phyloP scores from a whole-genome alignment of 192 early-diverging fungal genomes.

The Coemansia sp. region DNA sequence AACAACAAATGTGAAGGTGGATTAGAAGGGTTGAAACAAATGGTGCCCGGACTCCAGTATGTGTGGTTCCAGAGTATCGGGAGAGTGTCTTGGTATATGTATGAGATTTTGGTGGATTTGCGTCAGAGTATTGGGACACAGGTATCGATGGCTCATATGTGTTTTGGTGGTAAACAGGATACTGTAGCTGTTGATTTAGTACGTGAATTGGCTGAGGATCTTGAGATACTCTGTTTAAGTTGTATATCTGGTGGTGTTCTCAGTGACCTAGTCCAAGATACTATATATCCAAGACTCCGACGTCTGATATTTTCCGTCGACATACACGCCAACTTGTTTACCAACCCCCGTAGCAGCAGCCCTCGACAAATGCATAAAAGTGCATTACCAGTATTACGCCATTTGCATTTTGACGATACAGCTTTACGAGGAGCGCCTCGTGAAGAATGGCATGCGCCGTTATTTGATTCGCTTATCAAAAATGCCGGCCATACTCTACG shows the following conservation, averaged over 20 bases:
- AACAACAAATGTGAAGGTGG: not conserved
- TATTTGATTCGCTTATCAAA: constrained; percentile 44
- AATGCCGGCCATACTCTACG: constrained; percentile 16
- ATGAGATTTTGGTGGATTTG: constrained; percentile 14
- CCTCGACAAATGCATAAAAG: not conserved
- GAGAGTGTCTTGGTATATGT: not conserved
- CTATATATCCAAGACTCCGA: constrained; percentile 12
- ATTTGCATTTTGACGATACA: constrained; percentile 49
- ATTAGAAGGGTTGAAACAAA: not conserved
- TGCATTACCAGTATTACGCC: constrained; percentile 35
- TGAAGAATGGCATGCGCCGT: constrained; percentile 51
- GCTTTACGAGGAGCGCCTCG: constrained; percentile 29
- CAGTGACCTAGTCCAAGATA: constrained; percentile 7
- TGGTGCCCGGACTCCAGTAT: not conserved
- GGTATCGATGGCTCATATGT: constrained; percentile 22
- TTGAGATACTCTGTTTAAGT: constrained; percentile 28
- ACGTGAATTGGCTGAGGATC: not conserved
- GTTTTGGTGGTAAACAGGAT: constrained; percentile 1
- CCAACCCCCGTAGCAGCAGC: not conserved
- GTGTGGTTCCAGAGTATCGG: constrained; percentile 34
- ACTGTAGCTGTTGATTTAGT: not conserved
- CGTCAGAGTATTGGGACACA: not conserved
- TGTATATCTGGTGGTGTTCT: constrained; percentile 32
- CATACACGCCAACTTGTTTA: constrained; percentile 23
- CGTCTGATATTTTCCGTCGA: constrained; percentile 40